Evolutionary conservation across 768 basidiomycete species (phyloP).

Genomic region (Mrakia hoshinonis): DNA sequence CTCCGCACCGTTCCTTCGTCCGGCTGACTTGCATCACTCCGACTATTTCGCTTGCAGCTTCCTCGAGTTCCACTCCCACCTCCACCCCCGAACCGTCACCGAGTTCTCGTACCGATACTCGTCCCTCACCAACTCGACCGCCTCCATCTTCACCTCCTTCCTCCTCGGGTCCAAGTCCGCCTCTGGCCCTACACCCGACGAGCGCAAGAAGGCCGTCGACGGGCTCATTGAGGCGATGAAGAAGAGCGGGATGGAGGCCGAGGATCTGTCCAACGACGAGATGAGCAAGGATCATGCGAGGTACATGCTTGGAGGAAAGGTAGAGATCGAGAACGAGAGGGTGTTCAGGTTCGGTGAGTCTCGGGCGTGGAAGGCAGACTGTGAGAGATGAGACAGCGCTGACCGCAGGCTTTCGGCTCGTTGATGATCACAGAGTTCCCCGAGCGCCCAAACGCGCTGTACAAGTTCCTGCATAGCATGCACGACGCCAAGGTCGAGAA

Average conservation of each 20-base stretch:
- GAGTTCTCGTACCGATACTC: constrained; percentile 87
- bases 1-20: neutral
- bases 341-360: constrained; percentile 82
- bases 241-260: constrained; percentile 64
- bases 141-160: constrained; percentile 87
- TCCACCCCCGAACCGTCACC: constrained; percentile 84
- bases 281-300: constrained; percentile 88
- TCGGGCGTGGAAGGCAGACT: neutral
- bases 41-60: constrained; percentile 51
- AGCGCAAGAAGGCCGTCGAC: constrained; percentile 39
- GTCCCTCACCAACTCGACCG: constrained; percentile 50
- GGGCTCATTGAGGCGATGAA: constrained; percentile 58
- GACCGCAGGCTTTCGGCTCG: neutral
- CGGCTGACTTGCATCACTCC: neutral
- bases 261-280: constrained; percentile 89
- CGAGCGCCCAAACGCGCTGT: constrained; percentile 81
- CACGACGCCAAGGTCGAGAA: constrained; percentile 47
- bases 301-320: constrained; percentile 86
- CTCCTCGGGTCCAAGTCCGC: constrained; percentile 53
- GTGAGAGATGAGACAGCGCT: neutral
- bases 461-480: constrained; percentile 77
- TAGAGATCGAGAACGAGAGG: constrained; percentile 69
- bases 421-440: constrained; percentile 76
- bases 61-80: constrained; percentile 70
- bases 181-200: constrained; percentile 41